Percentiles rank a stretch among this genome's conserved stretches.
These are phyloP conservation scores for Trichoderma sp. DNA, from an alignment of 2,329 filamentous ascomycete genomes.

Conservation along the genomic window DNA sequence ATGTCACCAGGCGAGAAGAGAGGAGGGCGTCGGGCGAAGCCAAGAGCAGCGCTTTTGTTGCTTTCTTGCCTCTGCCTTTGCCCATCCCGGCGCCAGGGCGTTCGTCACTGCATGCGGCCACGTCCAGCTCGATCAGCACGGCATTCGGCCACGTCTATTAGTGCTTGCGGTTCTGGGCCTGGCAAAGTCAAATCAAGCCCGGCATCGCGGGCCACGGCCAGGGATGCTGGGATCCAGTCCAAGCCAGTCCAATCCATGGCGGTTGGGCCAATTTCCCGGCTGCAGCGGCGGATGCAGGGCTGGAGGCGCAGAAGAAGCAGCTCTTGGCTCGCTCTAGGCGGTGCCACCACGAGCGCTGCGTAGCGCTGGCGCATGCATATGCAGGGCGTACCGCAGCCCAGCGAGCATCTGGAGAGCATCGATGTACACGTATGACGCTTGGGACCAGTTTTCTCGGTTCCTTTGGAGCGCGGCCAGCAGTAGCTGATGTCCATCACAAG, in stretches of 20 bases:
- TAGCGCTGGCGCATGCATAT: not conserved
- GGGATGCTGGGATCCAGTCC: slow-evolving; percentile 10
- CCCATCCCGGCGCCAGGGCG: slow-evolving; percentile 7
- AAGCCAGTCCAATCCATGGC: too few species aligned
- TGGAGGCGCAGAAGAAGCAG: slow-evolving; percentile 23
- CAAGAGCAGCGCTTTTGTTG: slow-evolving; percentile 1
- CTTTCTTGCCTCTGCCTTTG: not conserved
- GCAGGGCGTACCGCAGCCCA: not conserved
- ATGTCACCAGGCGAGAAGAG: slow-evolving; percentile 9
- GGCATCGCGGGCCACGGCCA: slow-evolving; percentile 22
- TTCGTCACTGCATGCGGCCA: slow-evolving; percentile 15
- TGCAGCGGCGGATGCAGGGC: slow-evolving; percentile 24
- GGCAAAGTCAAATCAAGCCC: slow-evolving; percentile 23
- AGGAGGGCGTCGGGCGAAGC: not conserved
- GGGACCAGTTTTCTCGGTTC: not conserved
- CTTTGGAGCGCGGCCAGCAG: not conserved
- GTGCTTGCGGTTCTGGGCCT: slow-evolving; percentile 17
- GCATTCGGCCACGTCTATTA: slow-evolving; percentile 15
- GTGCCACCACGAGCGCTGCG: not conserved
- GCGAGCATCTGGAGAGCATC: not conserved
- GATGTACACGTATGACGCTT: not conserved
- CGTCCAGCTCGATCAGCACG: slow-evolving; percentile 9
- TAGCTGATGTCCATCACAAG: not conserved
- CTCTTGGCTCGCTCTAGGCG: not conserved
- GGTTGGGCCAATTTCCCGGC: slow-evolving; percentile 32